Evolutionary conservation across 1,284 basidiomycete species (phyloP).

Genomic region (Stereum hirsutum): DNA sequence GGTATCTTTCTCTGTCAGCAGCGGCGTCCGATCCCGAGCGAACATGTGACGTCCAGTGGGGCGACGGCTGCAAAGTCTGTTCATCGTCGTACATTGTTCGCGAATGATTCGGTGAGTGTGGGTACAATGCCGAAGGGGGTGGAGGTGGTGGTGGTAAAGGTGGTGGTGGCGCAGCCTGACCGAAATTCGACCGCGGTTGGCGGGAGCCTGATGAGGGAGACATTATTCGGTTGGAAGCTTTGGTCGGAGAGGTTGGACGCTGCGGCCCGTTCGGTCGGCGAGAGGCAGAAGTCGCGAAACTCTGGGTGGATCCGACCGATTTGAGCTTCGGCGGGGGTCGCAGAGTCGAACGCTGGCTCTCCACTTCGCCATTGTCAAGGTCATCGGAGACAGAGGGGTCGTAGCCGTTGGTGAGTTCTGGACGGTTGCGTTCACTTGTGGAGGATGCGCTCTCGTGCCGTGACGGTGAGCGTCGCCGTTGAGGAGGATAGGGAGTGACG

Average conservation of each 20-base stretch:
- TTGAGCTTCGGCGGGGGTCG: conserved; percentile 17
- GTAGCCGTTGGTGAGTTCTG: conserved; percentile 48
- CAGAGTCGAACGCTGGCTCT: conserved; percentile 32
- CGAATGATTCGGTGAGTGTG: conserved; percentile 10
- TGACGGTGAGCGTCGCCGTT: conserved; percentile 40
- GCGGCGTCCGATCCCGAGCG: conserved; percentile 43
- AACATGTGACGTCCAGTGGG: conserved; percentile 21
- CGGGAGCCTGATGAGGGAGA: conserved; percentile 16
- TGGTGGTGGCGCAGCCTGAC: conserved; percentile 3
- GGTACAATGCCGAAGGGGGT: too few species aligned
- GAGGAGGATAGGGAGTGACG: conserved; percentile 15
- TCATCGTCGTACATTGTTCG: conserved; percentile 27
- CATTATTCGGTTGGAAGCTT: conserved; percentile 15
- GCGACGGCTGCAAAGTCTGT: conserved; percentile 18
- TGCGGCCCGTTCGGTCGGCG: conserved; percentile 17
- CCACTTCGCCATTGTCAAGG: conserved; percentile 46
- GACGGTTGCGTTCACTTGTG: conserved; percentile 45
- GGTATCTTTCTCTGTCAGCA: conserved; percentile 35
- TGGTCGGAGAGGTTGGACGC: conserved; percentile 15
- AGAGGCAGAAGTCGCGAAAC: conserved; percentile 17
- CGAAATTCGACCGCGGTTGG: conserved; percentile 8
- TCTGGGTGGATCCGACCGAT: conserved; percentile 18
- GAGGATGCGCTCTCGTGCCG: conserved; percentile 64
- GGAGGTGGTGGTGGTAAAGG: conserved; percentile 8
- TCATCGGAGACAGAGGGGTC: conserved; percentile 60